phyloP scores from a whole-genome alignment of 371 early-diverging fungal species.

The Mucor velutinosus region DNA sequence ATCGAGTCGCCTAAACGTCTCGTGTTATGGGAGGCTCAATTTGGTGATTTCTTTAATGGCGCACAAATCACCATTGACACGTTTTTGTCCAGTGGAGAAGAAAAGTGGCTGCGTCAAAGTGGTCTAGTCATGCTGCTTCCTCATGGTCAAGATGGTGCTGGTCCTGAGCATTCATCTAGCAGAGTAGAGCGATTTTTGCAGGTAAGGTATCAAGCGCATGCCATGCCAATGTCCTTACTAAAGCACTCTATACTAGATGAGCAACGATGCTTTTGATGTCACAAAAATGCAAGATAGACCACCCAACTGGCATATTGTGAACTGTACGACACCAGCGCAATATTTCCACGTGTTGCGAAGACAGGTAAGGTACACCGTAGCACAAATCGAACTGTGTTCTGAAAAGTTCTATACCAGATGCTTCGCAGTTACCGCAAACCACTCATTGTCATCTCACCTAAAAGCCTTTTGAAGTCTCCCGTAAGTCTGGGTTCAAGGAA shows the following conservation, averaged over 20 bases:
- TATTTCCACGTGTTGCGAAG: slow-evolving; percentile 95
- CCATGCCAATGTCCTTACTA: background rate
- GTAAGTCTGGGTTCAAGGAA: slow-evolving; percentile 20
- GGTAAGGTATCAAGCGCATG: slow-evolving; percentile 32
- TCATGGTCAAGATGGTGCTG: slow-evolving; percentile 96
- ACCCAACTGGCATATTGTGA: slow-evolving; percentile 92
- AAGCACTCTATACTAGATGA: slow-evolving; percentile 52
- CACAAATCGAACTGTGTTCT: background rate
- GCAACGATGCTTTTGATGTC: slow-evolving; percentile 75
- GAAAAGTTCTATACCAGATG: slow-evolving; percentile 48
- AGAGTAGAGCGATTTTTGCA: slow-evolving; percentile 96
- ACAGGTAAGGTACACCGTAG: slow-evolving; percentile 57
- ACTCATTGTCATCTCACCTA: slow-evolving; percentile 87
- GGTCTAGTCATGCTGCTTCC: slow-evolving; percentile 92
- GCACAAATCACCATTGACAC: slow-evolving; percentile 97
- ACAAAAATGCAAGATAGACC: slow-evolving; percentile 51
- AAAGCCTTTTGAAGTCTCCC: slow-evolving; percentile 72
- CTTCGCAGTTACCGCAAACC: slow-evolving; percentile 89
- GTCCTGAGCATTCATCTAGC: slow-evolving; percentile 93
- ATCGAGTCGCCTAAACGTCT: slow-evolving; percentile 83
- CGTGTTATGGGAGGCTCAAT: slow-evolving; percentile 97
- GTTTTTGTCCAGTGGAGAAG: slow-evolving; percentile 85
- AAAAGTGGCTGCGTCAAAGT: slow-evolving; percentile 92
- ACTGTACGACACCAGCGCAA: slow-evolving; percentile 94
- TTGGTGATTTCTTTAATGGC: slow-evolving; percentile 97